Conservation (phyloP, 257 asterid species). For the Cordia subcordata region DNA sequence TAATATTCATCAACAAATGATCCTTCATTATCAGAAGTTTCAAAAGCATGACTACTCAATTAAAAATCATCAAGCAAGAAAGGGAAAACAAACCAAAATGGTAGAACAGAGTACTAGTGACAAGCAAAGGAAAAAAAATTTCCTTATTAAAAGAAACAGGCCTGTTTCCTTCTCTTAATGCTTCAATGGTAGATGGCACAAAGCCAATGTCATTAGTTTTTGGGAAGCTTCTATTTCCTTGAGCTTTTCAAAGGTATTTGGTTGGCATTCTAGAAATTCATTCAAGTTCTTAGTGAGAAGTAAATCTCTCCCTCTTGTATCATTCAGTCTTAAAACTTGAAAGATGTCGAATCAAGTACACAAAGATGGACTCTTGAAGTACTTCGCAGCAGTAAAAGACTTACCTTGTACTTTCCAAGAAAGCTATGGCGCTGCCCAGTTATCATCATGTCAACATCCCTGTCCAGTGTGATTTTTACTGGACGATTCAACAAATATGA, state of each 20-base stretch:
- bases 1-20: constrained; percentile 9
- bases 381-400: constrained; percentile 6
- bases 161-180: too few species aligned
- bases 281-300: background rate
- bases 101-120: too few species aligned
- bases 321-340: background rate
- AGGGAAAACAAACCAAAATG: too few species aligned
- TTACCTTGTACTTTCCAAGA: constrained; percentile 89
- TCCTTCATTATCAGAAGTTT: constrained; percentile 3
- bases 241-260: background rate
- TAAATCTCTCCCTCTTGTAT: background rate
- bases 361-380: background rate
- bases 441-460: constrained; percentile 90
- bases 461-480: constrained; percentile 76
- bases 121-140: too few species aligned
- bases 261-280: background rate
- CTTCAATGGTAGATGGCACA: too few species aligned
- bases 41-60: constrained; percentile 6
- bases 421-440: constrained; percentile 96
- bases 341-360: background rate
- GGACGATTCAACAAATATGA: constrained; percentile 86
- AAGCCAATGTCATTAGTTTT: background rate
- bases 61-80: constrained; percentile 4
- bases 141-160: too few species aligned
- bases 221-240: background rate